These are phyloP conservation scores for Ilyonectria sp. DNA, from an alignment of 2,329 filamentous ascomycete species.

Conservation along the genomic window DNA sequence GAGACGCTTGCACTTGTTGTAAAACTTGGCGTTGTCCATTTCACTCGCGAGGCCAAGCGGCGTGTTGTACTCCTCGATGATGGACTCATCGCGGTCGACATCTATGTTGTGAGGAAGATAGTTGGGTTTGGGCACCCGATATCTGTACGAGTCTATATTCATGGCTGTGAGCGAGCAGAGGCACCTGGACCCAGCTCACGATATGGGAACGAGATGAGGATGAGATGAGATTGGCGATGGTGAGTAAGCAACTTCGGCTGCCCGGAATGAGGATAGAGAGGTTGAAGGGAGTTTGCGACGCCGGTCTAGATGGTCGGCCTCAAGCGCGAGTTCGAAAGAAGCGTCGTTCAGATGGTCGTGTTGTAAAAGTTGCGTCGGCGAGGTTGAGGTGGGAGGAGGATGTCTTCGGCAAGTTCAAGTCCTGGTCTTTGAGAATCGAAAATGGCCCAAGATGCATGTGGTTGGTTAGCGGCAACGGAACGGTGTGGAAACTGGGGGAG, in stretches of 20 bases:
- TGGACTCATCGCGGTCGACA: constrained; percentile 64
- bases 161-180: constrained; percentile 38
- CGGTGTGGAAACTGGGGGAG: constrained; percentile 17
- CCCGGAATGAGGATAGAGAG: background rate
- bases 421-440: constrained; percentile 27
- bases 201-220: constrained; percentile 16
- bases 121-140: constrained; percentile 71
- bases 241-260: constrained; percentile 9
- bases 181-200: constrained; percentile 11
- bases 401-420: constrained; percentile 40
- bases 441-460: constrained; percentile 39
- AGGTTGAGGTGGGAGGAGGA: constrained; percentile 27
- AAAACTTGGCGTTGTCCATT: constrained; percentile 70
- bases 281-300: background rate
- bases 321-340: background rate
- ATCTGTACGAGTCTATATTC: constrained; percentile 65
- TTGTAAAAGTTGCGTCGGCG: background rate
- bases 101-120: constrained; percentile 71
- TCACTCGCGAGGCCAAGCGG: constrained; percentile 67
- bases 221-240: constrained; percentile 16
- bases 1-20: constrained; percentile 70
- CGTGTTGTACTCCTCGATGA: constrained; percentile 67
- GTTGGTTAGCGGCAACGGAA: constrained; percentile 31
- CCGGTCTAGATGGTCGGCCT: background rate
- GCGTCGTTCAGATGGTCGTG: background rate